phyloP scores from a whole-genome alignment of 768 basidiomycete species.

The Mycena pura region DNA sequence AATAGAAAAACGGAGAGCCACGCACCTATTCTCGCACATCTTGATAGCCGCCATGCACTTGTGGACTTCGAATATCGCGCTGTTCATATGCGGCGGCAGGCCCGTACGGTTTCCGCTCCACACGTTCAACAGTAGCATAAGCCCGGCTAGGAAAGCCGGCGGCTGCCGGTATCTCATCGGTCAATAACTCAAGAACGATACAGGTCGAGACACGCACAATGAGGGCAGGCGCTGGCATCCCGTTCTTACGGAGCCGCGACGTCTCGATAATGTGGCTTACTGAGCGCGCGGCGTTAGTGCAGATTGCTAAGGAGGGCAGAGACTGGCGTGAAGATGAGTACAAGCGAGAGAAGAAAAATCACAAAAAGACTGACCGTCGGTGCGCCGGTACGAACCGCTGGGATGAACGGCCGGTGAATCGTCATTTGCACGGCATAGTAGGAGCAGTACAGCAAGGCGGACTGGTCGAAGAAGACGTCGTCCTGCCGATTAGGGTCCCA shows the following conservation, averaged over 20 bases:
- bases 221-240: conserved; percentile 40
- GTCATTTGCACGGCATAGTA: conserved; percentile 66
- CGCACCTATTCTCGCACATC: conserved; percentile 46
- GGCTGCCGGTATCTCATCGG: conserved; percentile 36
- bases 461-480: conserved; percentile 57
- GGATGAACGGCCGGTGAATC: conserved; percentile 83
- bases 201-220: conserved; percentile 32
- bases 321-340: conserved; percentile 4
- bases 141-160: conserved; percentile 45
- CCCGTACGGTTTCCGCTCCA: conserved; percentile 66
- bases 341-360: background rate
- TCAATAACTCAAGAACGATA: background rate
- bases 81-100: conserved; percentile 49
- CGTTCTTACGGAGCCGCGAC: conserved; percentile 38
- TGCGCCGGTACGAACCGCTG: conserved; percentile 57
- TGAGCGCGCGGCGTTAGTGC: conserved; percentile 82
- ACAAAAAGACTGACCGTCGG: conserved; percentile 18
- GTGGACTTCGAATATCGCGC: conserved; percentile 65
- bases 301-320: conserved; percentile 77
- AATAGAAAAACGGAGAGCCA: background rate
- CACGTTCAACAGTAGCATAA: conserved; percentile 69
- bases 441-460: conserved; percentile 54
- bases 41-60: conserved; percentile 61
- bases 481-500: conserved; percentile 49
- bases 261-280: conserved; percentile 73